Base-by-base conservation (phyloP, 2,329 filamentous ascomycete genomes). In the Annulohypoxylon truncatum region DNA sequence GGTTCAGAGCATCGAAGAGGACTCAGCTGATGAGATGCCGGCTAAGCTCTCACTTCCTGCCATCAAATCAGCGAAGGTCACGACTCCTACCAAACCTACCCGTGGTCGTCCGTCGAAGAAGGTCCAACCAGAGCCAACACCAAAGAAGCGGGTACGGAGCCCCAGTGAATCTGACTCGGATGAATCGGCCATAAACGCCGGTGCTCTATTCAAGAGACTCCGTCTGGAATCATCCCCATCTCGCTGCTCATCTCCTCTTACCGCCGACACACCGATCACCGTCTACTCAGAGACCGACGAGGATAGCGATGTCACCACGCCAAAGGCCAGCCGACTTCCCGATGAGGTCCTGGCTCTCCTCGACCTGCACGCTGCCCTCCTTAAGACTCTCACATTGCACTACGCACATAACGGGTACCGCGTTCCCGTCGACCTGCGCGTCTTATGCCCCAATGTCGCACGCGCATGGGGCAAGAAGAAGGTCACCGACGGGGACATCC, bases 401-500 rank as follows among this genome's bases (percentile, higher is more conserved):
- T 85, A 88, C 65, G 89, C 89, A 1, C 91, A 94, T 78, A 88
- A 90, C 76, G 89, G 90, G 64, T 80, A 81, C 28, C 81, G 83
- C 48, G 82, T 86, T 0, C 89, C 92, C 0, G 86, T 89, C 22
- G 90, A 93, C 72, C 77, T 93, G 46, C 82, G 84, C 33, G 80
- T 83, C 28, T 82, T 94, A 33, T 83, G 86, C 31, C 87, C 87
- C 8, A 84, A 88, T 61, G 82, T 92, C 40, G 87, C 90, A 10
- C 85, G 88, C 68, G 82, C 89, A 35, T 94, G 91, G 91, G 90
- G 90, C 64, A 93, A 91, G 79, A 85, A 90, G 29, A 83, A 84
- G 61, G 90, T 93, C 13, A 85, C 83, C 0, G 79, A 86, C 0
- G 86, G 88, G 40, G 91, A 94, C 72, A 81, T 94, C 50, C 87